Percentiles rank a stretch among this genome's conserved stretches.
These are phyloP conservation scores for Amniculicola lignicola DNA, from an alignment of 495 filamentous ascomycete species.

Conservation along the genomic window DNA sequence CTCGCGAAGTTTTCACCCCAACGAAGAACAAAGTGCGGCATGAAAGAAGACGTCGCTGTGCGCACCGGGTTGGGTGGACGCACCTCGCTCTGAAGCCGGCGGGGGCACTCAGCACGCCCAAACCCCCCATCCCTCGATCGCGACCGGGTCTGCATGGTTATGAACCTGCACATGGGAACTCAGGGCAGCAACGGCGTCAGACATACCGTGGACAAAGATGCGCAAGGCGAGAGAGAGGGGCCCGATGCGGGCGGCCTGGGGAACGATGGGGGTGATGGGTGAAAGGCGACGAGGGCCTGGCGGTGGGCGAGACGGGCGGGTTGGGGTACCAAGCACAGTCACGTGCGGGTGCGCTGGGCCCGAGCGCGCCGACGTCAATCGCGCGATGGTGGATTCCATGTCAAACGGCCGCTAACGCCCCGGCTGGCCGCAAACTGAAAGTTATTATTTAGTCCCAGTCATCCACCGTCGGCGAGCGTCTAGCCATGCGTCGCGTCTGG, in stretches of 20 bases:
- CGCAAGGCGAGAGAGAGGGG: background rate
- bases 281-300: background rate
- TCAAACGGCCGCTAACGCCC: slow-evolving; percentile 1
- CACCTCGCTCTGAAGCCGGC: too few relatives aligned
- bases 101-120: background rate
- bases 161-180: slow-evolving; percentile 6
- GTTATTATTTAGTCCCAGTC: slow-evolving; percentile 4
- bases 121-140: background rate
- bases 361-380: slow-evolving; percentile 18
- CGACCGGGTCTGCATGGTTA: background rate
- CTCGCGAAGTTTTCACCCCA: too few relatives aligned
- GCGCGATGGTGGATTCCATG: background rate
- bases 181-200: background rate
- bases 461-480: background rate
- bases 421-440: background rate
- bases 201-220: slow-evolving; percentile 9
- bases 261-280: background rate
- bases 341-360: too few relatives aligned
- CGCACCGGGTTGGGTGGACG: too few relatives aligned
- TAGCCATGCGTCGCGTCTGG: slow-evolving; percentile 2
- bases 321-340: too few relatives aligned
- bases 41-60: too few relatives aligned
- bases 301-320: too few relatives aligned
- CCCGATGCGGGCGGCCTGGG: background rate
- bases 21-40: too few relatives aligned